A percentile compares a stretch with the other conserved stretches of the same genome.
Conservation (phyloP, 2,329 filamentous ascomycete species). For the Penicillium sp. region DNA sequence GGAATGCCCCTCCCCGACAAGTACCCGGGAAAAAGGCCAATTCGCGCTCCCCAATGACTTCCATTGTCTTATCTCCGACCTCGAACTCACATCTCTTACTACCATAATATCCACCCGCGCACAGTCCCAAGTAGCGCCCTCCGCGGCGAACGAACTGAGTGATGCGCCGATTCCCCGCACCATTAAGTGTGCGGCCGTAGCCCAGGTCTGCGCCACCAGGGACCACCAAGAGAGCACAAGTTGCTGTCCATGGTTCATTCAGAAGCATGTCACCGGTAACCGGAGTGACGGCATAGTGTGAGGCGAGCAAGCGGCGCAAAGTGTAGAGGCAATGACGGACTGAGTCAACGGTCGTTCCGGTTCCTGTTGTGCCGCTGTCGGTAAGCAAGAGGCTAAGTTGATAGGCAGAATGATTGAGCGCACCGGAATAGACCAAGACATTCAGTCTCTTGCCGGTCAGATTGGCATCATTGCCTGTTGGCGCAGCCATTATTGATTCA, state of each 20-base stretch:
- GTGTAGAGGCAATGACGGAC: slow-evolving; percentile 88
- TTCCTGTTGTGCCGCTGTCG: slow-evolving; percentile 58
- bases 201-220: slow-evolving; percentile 93
- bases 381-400: slow-evolving; percentile 34
- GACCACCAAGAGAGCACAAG: slow-evolving; percentile 87
- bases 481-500: slow-evolving; percentile 34
- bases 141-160: slow-evolving; percentile 82
- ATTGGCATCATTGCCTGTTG: slow-evolving; percentile 37
- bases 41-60: slow-evolving; percentile 84
- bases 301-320: slow-evolving; percentile 80
- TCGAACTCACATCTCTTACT: slow-evolving; percentile 85
- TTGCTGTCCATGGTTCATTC: slow-evolving; percentile 87
- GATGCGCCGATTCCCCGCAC: slow-evolving; percentile 83
- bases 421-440: slow-evolving; percentile 90
- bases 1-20: slow-evolving; percentile 84
- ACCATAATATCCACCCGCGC: slow-evolving; percentile 93
- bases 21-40: slow-evolving; percentile 85
- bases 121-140: slow-evolving; percentile 86
- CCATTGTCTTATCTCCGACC: slow-evolving; percentile 76
- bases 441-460: slow-evolving; percentile 76
- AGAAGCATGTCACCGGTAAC: slow-evolving; percentile 77
- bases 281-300: slow-evolving; percentile 90
- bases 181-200: slow-evolving; percentile 87
- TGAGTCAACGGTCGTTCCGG: slow-evolving; percentile 83
- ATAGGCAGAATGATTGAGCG: slow-evolving; percentile 33